Conservation (phyloP, 768 basidiomycete species). For the Boletus rex-veris region DNA sequence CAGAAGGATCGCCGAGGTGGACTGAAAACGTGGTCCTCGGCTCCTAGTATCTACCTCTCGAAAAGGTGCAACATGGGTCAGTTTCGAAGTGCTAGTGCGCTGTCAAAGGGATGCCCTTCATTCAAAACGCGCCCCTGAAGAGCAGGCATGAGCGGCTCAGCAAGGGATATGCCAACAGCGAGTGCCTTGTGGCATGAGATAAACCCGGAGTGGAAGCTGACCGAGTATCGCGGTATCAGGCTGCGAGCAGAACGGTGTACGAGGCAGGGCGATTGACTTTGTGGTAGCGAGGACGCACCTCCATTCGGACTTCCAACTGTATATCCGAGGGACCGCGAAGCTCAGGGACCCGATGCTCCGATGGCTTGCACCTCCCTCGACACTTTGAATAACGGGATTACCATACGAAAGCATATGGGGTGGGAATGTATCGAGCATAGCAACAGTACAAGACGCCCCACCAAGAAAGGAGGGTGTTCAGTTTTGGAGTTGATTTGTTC, state of each 20-base stretch:
- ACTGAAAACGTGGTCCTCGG: conserved; percentile 12
- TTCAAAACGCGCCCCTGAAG: conserved; percentile 6
- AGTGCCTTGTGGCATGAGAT: conserved; percentile 2
- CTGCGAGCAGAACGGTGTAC: too few relatives aligned
- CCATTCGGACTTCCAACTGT: too few relatives aligned
- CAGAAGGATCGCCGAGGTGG: conserved; percentile 5
- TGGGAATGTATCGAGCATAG: conserved; percentile 34
- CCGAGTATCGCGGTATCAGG: background rate
- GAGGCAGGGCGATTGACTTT: conserved; percentile 15
- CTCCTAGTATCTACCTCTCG: background rate
- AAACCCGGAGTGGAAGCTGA: conserved; percentile 5
- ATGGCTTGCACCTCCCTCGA: conserved; percentile 8
- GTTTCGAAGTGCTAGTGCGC: conserved; percentile 7
- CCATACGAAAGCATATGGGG: conserved; percentile 36
- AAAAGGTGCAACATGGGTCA: background rate
- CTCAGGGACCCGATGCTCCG: conserved; percentile 5
- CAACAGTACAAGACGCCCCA: conserved; percentile 32
- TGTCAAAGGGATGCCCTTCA: conserved; percentile 2
- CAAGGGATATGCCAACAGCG: conserved; percentile 8
- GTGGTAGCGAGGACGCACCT: background rate
- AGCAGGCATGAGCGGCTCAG: conserved; percentile 2
- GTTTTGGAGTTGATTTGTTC: conserved; percentile 19
- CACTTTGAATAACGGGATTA: conserved; percentile 29
- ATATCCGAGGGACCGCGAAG: conserved; percentile 7
- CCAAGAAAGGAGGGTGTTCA: conserved; percentile 27